Evolutionary conservation across 83 land plant genomes (phyloP).

Genomic region (Larix sibirica): DNA sequence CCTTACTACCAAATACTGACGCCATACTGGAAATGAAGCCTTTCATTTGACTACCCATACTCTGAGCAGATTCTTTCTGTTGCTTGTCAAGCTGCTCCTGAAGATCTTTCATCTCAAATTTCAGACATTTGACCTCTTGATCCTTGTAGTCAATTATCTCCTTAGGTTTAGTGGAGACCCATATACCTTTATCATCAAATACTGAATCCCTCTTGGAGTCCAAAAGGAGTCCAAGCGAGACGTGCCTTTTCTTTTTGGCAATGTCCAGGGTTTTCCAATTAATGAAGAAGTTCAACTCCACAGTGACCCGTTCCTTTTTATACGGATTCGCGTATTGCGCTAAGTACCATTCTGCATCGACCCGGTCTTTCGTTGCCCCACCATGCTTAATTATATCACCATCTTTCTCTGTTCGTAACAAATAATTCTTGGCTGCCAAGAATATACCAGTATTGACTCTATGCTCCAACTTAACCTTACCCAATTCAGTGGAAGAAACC

Average conservation of each 20-base stretch:
- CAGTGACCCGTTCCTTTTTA: not conserved
- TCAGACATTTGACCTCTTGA: no score
- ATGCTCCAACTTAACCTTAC: not conserved
- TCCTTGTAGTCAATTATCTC: no score
- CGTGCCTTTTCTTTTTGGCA: not conserved
- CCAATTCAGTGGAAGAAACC: not conserved
- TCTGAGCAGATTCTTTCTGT: no score
- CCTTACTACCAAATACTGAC: no score
- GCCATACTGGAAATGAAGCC: no score
- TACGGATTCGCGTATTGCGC: not conserved
- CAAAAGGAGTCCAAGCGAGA: not conserved
- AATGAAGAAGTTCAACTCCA: not conserved
- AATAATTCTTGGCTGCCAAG: not conserved
- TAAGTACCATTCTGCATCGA: not conserved
- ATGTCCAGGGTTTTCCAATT: slow-evolving; percentile 3
- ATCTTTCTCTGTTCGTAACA: not conserved
- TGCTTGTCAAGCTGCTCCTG: no score
- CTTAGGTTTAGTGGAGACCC: no score
- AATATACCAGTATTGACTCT: not conserved
- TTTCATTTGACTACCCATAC: no score
- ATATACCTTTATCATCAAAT: not conserved
- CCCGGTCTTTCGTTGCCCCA: not conserved
- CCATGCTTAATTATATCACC: not conserved
- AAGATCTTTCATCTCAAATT: no score
- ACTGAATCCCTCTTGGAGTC: not conserved